These are phyloP conservation scores for Tympanopsis confertula DNA, from an alignment of 2,329 filamentous ascomycete species.

Conservation along the genomic window DNA sequence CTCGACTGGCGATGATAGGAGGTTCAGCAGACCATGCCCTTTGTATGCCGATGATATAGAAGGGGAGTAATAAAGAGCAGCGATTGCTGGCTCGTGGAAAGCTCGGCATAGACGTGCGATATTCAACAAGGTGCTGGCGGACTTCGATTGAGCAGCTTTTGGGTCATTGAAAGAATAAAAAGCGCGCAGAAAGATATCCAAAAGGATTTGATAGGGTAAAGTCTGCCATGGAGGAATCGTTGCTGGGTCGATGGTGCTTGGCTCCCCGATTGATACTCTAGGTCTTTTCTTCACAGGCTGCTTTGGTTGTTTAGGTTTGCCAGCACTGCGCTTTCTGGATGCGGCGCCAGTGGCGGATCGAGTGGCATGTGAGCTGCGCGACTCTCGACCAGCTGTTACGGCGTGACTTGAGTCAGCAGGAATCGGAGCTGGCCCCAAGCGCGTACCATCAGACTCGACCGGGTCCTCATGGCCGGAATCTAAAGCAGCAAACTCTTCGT, in stretches of 20 bases:
- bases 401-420: background rate
- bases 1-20: no score
- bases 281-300: background rate
- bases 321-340: constrained; percentile 6
- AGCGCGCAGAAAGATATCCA: constrained; percentile 41
- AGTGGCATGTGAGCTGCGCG: constrained; percentile 9
- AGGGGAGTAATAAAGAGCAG: background rate
- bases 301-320: constrained; percentile 2
- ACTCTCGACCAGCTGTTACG: constrained; percentile 3
- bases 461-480: no score
- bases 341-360: constrained; percentile 5
- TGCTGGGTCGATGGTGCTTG: constrained; percentile 10
- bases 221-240: constrained; percentile 31
- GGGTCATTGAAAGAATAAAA: constrained; percentile 31
- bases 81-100: background rate
- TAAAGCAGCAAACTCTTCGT: background rate
- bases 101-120: constrained; percentile 26
- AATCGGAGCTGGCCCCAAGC: background rate
- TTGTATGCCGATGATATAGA: background rate
- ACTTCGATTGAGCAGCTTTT: constrained; percentile 13
- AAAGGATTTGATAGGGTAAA: constrained; percentile 40
- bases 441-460: background rate
- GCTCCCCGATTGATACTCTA: constrained; percentile 3
- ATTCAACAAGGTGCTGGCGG: constrained; percentile 34
- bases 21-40: background rate